Base-by-base conservation (phyloP, 1,139 yeast species). In the Martiniozyma asiatica region DNA sequence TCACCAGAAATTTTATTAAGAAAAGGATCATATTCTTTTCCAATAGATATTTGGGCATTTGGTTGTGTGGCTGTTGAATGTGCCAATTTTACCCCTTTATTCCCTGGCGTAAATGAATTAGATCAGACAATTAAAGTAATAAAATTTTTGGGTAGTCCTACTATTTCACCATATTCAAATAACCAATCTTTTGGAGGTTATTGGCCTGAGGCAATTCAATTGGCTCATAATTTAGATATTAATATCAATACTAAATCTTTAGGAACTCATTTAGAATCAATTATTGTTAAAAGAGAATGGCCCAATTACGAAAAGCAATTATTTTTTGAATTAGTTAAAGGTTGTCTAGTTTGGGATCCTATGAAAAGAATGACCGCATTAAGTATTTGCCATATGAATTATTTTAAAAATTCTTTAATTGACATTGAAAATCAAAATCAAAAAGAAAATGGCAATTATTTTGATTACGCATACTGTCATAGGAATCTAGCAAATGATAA, bases 21-120 rank as follows among this genome's bases (percentile, higher is more conserved):
- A 38, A 69, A 70, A 39, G 65, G 65, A 7, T 56, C 56, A 43
- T 84, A 89, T 51, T 71, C 89, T 0, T 66, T 61, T 31, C 85
- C 94, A 1, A 71, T 84, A 25, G 98, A 89, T 58, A 69, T 87
- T 24, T 89, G 97, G 97, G 94, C 97, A 0, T 80, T 84, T 58
- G 96, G 94, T 1, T 66, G 78, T 18, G 82, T 89, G 28, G 87
- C 89, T 0, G 73, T 72, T 6, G 98, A 89, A 53, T 60, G 82
- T 27, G 79, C 84, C 14, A 74, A 73, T 26, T 72, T 80, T 42
- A 52, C 62, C 24, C 95, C 97, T 0, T 56, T 87, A 24, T 84
- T 89, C 45, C 94, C 95, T 0, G 98, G 97, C 0, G 48, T 65
- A 10, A 68, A 73, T 45, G 93, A 82, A 47, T 44, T 75, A 27